Percentiles rank a stretch among this genome's conserved stretches.
Evolutionary conservation across 176 grass and related monocot genomes (phyloP).

Genomic region (Raddia guianensis): DNA sequence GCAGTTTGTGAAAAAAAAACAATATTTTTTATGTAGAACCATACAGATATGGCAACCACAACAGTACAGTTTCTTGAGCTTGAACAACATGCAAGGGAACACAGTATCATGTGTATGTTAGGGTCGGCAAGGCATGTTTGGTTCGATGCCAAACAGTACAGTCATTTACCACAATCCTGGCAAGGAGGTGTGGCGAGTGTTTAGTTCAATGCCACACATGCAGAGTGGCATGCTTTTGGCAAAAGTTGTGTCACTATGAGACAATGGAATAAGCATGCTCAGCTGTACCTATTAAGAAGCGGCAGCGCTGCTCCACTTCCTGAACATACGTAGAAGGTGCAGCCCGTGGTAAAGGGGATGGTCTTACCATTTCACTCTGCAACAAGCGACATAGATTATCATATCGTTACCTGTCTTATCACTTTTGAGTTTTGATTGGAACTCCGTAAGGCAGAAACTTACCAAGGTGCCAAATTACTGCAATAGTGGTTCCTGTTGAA

Average conservation of each 20-base stretch:
- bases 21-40: background rate
- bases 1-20: slow-evolving; percentile 20
- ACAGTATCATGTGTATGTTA: background rate
- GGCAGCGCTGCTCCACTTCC: slow-evolving; percentile 39
- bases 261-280: too few relatives aligned
- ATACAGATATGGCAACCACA: slow-evolving; percentile 5
- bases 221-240: too few relatives aligned
- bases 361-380: slow-evolving; percentile 77
- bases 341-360: slow-evolving; percentile 78
- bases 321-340: slow-evolving; percentile 75
- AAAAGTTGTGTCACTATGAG: too few relatives aligned
- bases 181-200: too few relatives aligned
- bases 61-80: slow-evolving; percentile 7
- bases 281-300: slow-evolving; percentile 69
- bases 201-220: too few relatives aligned
- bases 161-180: too few relatives aligned
- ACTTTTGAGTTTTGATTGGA: slow-evolving; percentile 33
- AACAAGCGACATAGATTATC: slow-evolving; percentile 32
- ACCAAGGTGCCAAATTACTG: slow-evolving; percentile 90
- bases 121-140: background rate
- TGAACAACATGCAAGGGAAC: background rate
- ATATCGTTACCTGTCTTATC: background rate
- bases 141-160: too few relatives aligned
- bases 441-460: slow-evolving; percentile 33
- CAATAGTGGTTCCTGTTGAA: slow-evolving; percentile 34